Percentiles rank a stretch among this genome's conserved stretches.
Conservation (phyloP, 208 protist genomes). For the Leishmania turanica region DNA sequence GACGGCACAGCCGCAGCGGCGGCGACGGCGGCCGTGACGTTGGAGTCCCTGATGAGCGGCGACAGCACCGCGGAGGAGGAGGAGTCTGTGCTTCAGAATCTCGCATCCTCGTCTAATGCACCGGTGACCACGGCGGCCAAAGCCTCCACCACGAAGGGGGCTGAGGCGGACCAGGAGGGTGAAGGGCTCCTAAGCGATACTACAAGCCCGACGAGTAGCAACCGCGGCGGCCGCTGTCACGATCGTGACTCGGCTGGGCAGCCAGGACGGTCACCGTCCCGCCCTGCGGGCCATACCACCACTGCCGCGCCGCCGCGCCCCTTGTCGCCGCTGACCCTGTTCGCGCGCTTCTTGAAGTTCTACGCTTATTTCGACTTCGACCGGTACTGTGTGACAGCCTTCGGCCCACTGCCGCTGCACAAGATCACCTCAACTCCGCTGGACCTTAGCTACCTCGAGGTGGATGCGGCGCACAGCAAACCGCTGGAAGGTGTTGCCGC, state of each 20-base stretch:
- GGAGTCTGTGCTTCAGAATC: constrained; percentile 11
- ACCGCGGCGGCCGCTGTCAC: neutral
- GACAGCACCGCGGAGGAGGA: neutral
- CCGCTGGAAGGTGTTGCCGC: constrained; percentile 12
- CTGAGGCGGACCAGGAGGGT: neutral
- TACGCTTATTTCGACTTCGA: constrained; percentile 85
- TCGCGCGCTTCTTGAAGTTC: constrained; percentile 82
- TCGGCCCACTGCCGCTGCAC: constrained; percentile 70
- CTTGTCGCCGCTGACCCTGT: constrained; percentile 57
- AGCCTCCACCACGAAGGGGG: constrained; percentile 2
- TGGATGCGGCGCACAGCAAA: constrained; percentile 39
- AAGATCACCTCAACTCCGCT: constrained; percentile 50
- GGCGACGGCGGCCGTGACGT: constrained; percentile 2
- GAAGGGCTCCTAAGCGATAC: neutral
- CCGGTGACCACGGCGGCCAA: neutral
- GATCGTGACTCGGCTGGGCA: neutral
- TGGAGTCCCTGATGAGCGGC: neutral
- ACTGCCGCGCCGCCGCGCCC: neutral
- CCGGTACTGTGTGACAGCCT: constrained; percentile 77
- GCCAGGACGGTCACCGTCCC: neutral
- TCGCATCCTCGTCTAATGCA: constrained; percentile 17
- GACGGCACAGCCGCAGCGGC: neutral
- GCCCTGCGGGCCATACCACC: neutral
- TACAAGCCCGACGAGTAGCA: neutral
- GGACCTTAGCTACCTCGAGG: constrained; percentile 68